Conservation (phyloP, 768 basidiomycete species). For the Pleurotus ostreatus region DNA sequence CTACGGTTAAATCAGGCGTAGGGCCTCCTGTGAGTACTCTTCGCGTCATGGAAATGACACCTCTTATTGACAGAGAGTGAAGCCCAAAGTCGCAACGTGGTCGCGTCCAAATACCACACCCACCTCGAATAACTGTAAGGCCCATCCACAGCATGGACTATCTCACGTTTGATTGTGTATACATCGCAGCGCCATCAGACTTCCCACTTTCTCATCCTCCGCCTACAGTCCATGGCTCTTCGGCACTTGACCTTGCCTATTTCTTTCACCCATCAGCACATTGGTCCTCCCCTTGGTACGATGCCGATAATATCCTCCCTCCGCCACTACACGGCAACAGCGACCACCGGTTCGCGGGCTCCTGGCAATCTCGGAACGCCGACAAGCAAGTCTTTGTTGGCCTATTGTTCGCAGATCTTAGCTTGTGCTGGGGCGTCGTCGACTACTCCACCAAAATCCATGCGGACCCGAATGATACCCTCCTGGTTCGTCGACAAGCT, state of each 20-base stretch:
- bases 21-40: constrained; percentile 15
- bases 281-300: constrained; percentile 42
- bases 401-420: constrained; percentile 45
- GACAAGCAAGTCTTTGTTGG: constrained; percentile 30
- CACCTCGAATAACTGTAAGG: neutral
- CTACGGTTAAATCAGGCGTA: neutral
- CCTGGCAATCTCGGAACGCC: constrained; percentile 24
- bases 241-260: constrained; percentile 38
- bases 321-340: constrained; percentile 25
- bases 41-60: too few species aligned
- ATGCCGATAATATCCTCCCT: constrained; percentile 22
- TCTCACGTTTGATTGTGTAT: neutral
- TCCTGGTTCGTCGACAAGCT: constrained; percentile 29
- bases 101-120: constrained; percentile 19
- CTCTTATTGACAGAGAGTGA: too few species aligned
- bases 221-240: constrained; percentile 25
- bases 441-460: constrained; percentile 26
- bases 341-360: constrained; percentile 21
- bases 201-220: constrained; percentile 30
- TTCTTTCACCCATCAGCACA: constrained; percentile 38
- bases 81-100: constrained; percentile 25
- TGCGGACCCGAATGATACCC: constrained; percentile 24
- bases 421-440: constrained; percentile 44
- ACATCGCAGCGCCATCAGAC: constrained; percentile 11
- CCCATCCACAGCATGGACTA: neutral